Evolutionary conservation across 495 filamentous ascomycete species (phyloP).

Genomic region (Margaritispora aquatica): DNA sequence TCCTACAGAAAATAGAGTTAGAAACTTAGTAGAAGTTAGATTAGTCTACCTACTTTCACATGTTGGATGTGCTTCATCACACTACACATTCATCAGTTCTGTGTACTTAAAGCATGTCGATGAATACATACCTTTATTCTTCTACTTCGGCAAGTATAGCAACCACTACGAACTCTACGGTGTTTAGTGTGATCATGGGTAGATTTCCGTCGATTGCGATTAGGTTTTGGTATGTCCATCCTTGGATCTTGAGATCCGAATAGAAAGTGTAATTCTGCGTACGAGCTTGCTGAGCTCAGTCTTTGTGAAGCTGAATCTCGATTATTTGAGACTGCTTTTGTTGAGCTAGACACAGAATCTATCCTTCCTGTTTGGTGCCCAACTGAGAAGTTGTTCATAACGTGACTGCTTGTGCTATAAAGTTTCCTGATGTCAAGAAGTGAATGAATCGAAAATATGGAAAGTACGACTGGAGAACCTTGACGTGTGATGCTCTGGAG

Average conservation of each 20-base stretch:
- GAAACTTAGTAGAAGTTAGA: neutral
- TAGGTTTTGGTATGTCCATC: constrained; percentile 40
- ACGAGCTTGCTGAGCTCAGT: constrained; percentile 22
- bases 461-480: neutral
- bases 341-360: neutral
- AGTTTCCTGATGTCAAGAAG: neutral
- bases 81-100: constrained; percentile 40
- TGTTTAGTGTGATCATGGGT: constrained; percentile 81
- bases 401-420: neutral
- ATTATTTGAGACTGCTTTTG: neutral
- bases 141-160: constrained; percentile 85
- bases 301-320: neutral
- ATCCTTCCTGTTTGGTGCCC: neutral
- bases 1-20: constrained; percentile 38
- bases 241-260: constrained; percentile 21
- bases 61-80: constrained; percentile 77
- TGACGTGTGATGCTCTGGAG: neutral
- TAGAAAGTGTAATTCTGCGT: constrained; percentile 19
- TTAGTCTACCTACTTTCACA: constrained; percentile 64
- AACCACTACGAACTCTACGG: constrained; percentile 86
- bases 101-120: neutral
- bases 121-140: constrained; percentile 71
- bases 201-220: constrained; percentile 50
- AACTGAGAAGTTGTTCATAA: constrained; percentile 14
- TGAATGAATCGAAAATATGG: neutral